Evolutionary conservation across 306 rosid genomes (phyloP).

Genomic region (Acacia acuminata): DNA sequence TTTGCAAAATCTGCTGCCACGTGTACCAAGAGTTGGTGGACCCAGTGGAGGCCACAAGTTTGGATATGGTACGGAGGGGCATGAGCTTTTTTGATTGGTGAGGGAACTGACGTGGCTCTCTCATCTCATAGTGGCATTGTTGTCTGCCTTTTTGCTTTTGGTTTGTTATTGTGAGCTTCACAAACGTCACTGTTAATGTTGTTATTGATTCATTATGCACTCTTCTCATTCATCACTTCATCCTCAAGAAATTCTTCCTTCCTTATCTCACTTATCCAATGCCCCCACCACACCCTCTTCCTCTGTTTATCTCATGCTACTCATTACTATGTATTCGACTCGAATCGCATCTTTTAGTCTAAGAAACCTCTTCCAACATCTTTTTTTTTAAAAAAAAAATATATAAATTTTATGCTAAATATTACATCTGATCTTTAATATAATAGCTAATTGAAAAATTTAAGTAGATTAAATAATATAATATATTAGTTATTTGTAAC

Average conservation of each 20-base stretch:
- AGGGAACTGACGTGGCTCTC: not conserved
- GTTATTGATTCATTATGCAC: not conserved
- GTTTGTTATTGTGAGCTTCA: not conserved
- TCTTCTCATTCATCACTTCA: not conserved
- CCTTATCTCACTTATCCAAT: not conserved
- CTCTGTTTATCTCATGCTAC: not conserved
- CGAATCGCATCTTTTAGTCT: not conserved
- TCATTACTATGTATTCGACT: not conserved
- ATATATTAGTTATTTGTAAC: too few relatives aligned
- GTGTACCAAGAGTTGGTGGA: not conserved
- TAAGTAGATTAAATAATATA: too few relatives aligned
- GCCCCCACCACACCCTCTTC: not conserved
- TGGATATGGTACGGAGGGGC: not conserved
- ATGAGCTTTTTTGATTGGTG: not conserved
- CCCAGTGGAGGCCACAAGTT: not conserved
- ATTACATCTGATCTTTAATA: rapidly evolving
- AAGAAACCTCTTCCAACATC: not conserved
- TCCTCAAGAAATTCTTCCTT: not conserved
- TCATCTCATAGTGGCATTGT: not conserved
- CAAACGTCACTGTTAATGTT: not conserved
- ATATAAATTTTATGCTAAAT: too few relatives aligned
- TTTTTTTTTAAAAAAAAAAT: too few relatives aligned
- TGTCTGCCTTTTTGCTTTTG: not conserved
- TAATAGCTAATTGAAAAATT: too few relatives aligned
- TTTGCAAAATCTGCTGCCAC: not conserved